These are phyloP conservation scores for Termitomyces sp. DNA, from an alignment of 768 basidiomycete genomes.

Conservation along the genomic window DNA sequence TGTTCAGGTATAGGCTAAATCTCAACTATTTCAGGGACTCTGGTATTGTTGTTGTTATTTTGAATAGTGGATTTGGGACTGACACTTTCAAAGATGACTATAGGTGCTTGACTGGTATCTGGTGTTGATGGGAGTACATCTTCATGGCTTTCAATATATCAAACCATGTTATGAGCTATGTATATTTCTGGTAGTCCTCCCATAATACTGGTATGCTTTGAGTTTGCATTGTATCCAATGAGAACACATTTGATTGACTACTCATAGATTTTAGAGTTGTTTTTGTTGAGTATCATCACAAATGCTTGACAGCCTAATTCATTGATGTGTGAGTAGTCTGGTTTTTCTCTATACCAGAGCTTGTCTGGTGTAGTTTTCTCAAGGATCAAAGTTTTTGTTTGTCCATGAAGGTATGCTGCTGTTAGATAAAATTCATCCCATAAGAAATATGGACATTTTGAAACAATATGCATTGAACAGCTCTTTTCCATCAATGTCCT, in stretches of 20 bases:
- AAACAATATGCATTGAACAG: background rate
- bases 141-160: background rate
- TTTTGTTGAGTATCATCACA: background rate
- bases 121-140: background rate
- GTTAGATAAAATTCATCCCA: background rate
- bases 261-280: background rate
- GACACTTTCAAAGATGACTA: too few species aligned
- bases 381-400: background rate
- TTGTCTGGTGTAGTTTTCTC: background rate
- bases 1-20: too few species aligned
- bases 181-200: background rate
- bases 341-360: too few species aligned
- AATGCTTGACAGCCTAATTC: background rate
- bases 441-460: background rate
- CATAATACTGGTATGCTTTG: background rate
- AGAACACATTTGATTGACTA: background rate
- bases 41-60: too few species aligned
- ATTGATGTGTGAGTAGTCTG: background rate
- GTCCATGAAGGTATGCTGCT: background rate
- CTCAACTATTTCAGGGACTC: too few species aligned
- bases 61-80: too few species aligned
- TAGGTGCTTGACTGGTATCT: too few species aligned
- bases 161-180: background rate
- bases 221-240: background rate
- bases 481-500: background rate